phyloP scores from a whole-genome alignment of 768 basidiomycete genomes.

The button mushroom (Agaricus bisporus) region DNA sequence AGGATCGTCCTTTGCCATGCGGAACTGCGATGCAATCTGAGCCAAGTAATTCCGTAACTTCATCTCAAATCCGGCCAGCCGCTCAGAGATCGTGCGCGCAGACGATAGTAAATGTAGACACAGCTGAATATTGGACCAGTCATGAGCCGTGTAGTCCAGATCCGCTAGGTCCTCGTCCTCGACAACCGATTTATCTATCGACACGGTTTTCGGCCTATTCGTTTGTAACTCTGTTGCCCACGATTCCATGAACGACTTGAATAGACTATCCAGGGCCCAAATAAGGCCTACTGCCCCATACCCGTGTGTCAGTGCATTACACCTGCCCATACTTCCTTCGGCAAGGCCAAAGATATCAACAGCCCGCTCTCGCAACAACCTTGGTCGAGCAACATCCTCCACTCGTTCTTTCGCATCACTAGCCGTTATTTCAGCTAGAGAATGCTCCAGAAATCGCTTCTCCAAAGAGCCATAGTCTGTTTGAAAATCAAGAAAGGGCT shows the following conservation, averaged over 20 bases:
- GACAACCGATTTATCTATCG: conserved; percentile 19
- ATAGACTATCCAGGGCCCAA: conserved; percentile 63
- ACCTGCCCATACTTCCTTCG: conserved; percentile 75
- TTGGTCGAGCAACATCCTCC: conserved; percentile 42
- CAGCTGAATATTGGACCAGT: conserved; percentile 84
- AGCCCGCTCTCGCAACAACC: conserved; percentile 68
- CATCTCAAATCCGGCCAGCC: conserved; percentile 61
- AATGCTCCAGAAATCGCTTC: conserved; percentile 56
- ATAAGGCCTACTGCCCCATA: conserved; percentile 76
- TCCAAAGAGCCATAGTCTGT: conserved; percentile 80
- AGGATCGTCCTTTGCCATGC: conserved; percentile 48
- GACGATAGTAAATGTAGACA: conserved; percentile 81
- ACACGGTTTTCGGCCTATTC: conserved; percentile 25
- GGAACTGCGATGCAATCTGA: conserved; percentile 56
- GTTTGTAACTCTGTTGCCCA: conserved; percentile 50
- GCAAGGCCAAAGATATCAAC: conserved; percentile 70
- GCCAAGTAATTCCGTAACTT: conserved; percentile 55
- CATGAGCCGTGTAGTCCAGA: conserved; percentile 81
- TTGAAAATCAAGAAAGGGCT: conserved; percentile 91
- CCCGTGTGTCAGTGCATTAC: conserved; percentile 80
- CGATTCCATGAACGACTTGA: conserved; percentile 63
- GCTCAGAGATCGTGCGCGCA: conserved; percentile 65
- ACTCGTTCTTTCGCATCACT: conserved; percentile 34
- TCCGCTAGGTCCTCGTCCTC: conserved; percentile 65
- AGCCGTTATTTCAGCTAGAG: conserved; percentile 42